Evolutionary conservation across 768 basidiomycete species (phyloP), one percentile per base, ranked within the genome.

Genomic region (Phaffia tasmanica): DNA sequence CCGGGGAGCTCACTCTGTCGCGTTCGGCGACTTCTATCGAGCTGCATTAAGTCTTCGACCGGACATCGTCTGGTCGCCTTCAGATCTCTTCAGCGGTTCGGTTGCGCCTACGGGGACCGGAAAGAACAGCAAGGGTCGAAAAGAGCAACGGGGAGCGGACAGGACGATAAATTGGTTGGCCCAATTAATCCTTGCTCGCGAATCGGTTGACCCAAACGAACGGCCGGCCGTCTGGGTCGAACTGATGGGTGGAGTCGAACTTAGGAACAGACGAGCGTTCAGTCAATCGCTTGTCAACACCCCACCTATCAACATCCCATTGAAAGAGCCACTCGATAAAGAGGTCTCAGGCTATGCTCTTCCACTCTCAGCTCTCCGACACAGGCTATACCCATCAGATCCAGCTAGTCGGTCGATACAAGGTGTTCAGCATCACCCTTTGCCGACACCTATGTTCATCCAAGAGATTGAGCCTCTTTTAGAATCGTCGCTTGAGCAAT

Each of bases 361-460:
- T 25, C 62, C 62, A 25, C 50, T 63, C 18, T 53, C 62, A 1
- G 27, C 62, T 25, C 62, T 63, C 32, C 62, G 62, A n/a, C 7
- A 23, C 1, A 50, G 51, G 7, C 49, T 63, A 32, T 27, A n/a
- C 7, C 19, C 46, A 23, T 19, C 42, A 15, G n/a, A 21, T 19
- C 59, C 59, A 46, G 9, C 59, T 42, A 14, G 18, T 46, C 46
- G 21, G n/a, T 29, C 30, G 21, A 35, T 29, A 2, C 11, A 9
- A 18, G 29, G 49, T 7, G 25, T n/a, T 18, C 35, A 42, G 1
- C 62, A 50, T 23, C 49, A 25, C 3, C 59, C 59, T 1, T 46
- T 9, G n/a, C 50, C 35, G 21, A 42, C 35, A 42, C 6, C 35
- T 16, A 25, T 27, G 23, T 48, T 61, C 59, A 25, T 61, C n/a